Evolutionary conservation across 225 moss, liverwort and hornwort species (phyloP).

Genomic region (Polytrichum commune): DNA sequence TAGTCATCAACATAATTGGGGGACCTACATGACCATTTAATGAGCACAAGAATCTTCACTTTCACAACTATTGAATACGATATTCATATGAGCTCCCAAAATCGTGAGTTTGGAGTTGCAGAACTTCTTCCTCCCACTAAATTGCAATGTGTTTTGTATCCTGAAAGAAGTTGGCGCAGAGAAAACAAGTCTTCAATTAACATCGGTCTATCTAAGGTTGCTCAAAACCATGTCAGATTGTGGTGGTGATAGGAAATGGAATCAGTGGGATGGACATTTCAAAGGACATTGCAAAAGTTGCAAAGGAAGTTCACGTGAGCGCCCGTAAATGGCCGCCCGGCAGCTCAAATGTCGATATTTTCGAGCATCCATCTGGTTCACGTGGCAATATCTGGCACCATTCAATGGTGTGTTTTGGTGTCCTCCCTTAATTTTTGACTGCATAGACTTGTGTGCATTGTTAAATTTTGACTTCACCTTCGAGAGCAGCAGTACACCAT

Average conservation of each 20-base stretch:
- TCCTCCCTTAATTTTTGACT: background rate
- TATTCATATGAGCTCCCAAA: no score
- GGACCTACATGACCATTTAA: no score
- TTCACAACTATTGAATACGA: no score
- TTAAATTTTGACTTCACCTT: background rate
- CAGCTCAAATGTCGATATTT: conserved; percentile 25
- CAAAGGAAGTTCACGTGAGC: conserved; percentile 76
- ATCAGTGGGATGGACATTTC: conserved; percentile 77
- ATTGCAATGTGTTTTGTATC: no score
- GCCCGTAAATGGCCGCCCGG: conserved; percentile 53
- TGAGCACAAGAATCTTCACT: no score
- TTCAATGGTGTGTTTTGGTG: conserved; percentile 45
- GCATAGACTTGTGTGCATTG: background rate
- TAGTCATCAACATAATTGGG: no score
- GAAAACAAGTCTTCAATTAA: no score
- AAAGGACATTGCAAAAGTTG: conserved; percentile 54
- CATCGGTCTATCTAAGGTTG: background rate
- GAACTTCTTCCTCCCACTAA: no score
- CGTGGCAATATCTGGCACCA: conserved; percentile 65
- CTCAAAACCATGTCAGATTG: conserved; percentile 49
- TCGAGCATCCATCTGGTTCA: conserved; percentile 25
- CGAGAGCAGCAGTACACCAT: background rate
- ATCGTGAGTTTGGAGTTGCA: no score
- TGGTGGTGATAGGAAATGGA: conserved; percentile 77
- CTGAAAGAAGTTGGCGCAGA: no score